Base-by-base conservation (phyloP, 2,329 filamentous ascomycete genomes). In the Sporothrix brunneoviolacea region DNA sequence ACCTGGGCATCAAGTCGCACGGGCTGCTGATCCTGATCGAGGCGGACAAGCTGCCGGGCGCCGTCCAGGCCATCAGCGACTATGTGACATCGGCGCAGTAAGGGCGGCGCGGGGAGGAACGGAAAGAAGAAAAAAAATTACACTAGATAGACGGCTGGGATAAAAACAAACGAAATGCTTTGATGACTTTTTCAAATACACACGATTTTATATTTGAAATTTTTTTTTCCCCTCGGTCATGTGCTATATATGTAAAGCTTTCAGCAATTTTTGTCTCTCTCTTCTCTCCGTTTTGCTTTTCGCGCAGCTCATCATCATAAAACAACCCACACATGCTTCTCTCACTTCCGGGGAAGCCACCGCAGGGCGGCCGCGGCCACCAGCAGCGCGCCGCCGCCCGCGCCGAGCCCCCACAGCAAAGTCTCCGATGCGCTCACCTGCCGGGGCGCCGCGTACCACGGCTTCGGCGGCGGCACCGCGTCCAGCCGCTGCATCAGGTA, bases 401-500 rank as follows among this genome's bases (percentile, higher is more conserved):
- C 24, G 6, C 41, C 46, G 3, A 54, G 35, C 1, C 39, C 43
- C 35, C 38, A 54, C 5, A 50, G 22, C 32, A 52, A 16, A 16
- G 35, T 32, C 19, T 55, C 47, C 16, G 41, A 7, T 10, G 38
- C 15, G 24, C 21, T 39, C 7, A 41, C 30, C 30, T 40, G 22
- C 15, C 43, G 50, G 45, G 48, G 48, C 4, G 21, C 4, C 3
- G 30, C 46, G 22, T 49, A 52, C 54, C 55, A 57, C 15, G 54
- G 50, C 42, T 40, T 24, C 24, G 40, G 42, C 18, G 48, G n/a
- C 13, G 44, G 27, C 22, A 41, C 15, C 30, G 35, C 24, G 28
- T n/a, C n/a, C n/a, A 98, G 72, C 56, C 93, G 80, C 69, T 97
- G 89, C 88, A 98, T 95, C 59, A 98, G 74, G 66, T 98, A 98